phyloP scores from a whole-genome alignment of 2,329 filamentous ascomycete genomes.

The Aspergillus cejpii region DNA sequence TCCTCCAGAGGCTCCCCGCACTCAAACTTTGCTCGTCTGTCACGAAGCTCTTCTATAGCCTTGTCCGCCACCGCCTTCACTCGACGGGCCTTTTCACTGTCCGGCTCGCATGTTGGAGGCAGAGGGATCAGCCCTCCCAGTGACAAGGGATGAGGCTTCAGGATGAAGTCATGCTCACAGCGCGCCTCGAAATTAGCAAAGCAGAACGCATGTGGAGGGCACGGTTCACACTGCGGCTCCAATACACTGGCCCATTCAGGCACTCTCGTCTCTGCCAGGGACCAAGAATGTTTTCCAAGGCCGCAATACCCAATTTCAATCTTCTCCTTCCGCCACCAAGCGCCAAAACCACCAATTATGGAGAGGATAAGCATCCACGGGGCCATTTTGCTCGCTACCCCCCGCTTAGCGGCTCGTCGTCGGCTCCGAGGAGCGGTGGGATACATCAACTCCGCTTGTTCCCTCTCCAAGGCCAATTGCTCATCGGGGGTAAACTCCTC shows the following conservation, averaged over 20 bases:
- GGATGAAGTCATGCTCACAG: conserved; percentile 82
- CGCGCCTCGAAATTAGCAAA: conserved; percentile 67
- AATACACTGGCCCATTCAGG: conserved; percentile 66
- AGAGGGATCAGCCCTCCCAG: conserved; percentile 74
- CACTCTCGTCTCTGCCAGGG: conserved; percentile 56
- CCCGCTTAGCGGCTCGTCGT: conserved; percentile 31
- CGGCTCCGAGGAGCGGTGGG: conserved; percentile 16
- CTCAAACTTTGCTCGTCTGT: conserved; percentile 81
- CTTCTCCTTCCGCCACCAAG: conserved; percentile 91
- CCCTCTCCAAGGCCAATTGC: conserved; percentile 69
- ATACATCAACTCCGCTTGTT: conserved; percentile 50
- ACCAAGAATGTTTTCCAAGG: conserved; percentile 60
- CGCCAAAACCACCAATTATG: conserved; percentile 63
- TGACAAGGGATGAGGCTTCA: conserved; percentile 76
- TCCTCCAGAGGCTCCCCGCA: conserved; percentile 68
- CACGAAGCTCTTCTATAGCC: conserved; percentile 76
- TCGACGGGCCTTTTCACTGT: conserved; percentile 82
- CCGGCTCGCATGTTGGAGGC: conserved; percentile 86
- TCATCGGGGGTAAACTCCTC: conserved; percentile 95
- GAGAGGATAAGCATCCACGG: conserved; percentile 65
- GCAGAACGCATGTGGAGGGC: conserved; percentile 85
- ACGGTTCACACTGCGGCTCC: conserved; percentile 79
- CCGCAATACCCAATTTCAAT: conserved; percentile 94
- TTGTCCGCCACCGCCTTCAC: conserved; percentile 83
- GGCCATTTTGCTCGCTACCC: conserved; percentile 52